Conservation (phyloP, 495 filamentous ascomycete genomes). For the Pyrenula aspistea region DNA sequence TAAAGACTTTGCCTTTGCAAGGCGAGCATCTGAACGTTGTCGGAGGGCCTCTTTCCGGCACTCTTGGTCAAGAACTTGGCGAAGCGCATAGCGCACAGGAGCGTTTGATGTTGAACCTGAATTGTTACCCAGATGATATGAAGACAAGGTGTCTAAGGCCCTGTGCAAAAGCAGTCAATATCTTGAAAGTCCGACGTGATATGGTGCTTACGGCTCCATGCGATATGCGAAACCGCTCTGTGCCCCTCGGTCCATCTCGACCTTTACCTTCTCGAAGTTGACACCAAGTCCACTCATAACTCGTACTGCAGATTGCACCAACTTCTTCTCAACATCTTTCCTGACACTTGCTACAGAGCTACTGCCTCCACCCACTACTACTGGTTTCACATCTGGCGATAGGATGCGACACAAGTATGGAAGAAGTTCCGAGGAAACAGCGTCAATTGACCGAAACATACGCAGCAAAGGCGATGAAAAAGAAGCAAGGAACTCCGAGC, state of each 20-base stretch:
- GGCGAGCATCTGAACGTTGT: constrained; percentile 43
- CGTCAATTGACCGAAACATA: constrained; percentile 62
- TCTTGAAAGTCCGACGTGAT: constrained; percentile 10
- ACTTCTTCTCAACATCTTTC: constrained; percentile 66
- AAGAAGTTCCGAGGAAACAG: constrained; percentile 67
- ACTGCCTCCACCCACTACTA: constrained; percentile 63
- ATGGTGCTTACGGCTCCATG: constrained; percentile 74
- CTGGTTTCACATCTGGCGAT: constrained; percentile 80
- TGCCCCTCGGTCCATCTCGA: constrained; percentile 49
- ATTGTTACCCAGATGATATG: constrained; percentile 1
- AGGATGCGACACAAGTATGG: constrained; percentile 75
- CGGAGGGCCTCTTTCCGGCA: constrained; percentile 55
- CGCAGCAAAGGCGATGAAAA: constrained; percentile 50
- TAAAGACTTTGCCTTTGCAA: constrained; percentile 31
- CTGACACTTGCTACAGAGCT: constrained; percentile 71
- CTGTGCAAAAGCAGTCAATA: constrained; percentile 38
- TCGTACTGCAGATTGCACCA: constrained; percentile 66
- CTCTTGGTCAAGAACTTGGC: constrained; percentile 86
- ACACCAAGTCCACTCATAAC: constrained; percentile 72
- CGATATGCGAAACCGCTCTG: constrained; percentile 68
- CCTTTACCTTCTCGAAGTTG: constrained; percentile 65
- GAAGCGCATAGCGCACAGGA: constrained; percentile 76
- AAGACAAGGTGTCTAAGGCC: constrained; percentile 10
- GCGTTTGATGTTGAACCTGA: constrained; percentile 26
- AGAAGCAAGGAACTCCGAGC: constrained; percentile 40